Base-by-base conservation (phyloP, 495 filamentous ascomycete species). In the Trichoderma parareesei region DNA sequence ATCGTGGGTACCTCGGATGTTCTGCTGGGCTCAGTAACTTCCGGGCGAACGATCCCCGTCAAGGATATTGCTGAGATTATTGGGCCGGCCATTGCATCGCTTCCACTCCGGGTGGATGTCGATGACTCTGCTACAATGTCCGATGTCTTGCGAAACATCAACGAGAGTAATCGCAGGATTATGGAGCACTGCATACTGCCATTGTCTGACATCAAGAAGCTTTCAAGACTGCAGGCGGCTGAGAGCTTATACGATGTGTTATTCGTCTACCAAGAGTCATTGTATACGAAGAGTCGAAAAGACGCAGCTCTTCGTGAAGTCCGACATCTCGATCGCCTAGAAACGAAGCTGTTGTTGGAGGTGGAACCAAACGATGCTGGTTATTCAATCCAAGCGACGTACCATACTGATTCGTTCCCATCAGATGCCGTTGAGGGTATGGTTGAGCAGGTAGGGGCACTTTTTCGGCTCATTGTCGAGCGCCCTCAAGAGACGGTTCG, bases 211-310 rank as follows among this genome's bases (percentile, higher is more conserved):
- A 90, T 95, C 64, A 89, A 85, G 67, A 83, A 79, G 61, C 70
- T 72, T 0, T 83, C 78, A 38, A 80, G 78, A 0, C 65, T 87
- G 1, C 72, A 79, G 14, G 70, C 82, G 2, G 75, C 75, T 0
- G 72, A 77, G 38, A 70, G 69, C 7, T 72, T 91, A 3, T 93
- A 90, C 65, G 88, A 93, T 63, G 81, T 85, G 0, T 77, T 93
- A 2, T 79, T 93, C 60, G 85, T 91, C 6, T 95, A 91, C 79
- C 91, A 95, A 65, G 85, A 93, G 70, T 86, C 84, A 2, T 72
- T 87, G 10, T 69, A 80, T 46, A 77, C 71, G 16, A 69, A 75
- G 14, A 70, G 74, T 13, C 67, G 69, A 0, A 65, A 67, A 2
- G 48, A 66, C 20, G 61, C 67, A 11, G 38, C 68, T 8, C 78